Conservation (phyloP, 495 filamentous ascomycete genomes). For the Cercophora scortea region DNA sequence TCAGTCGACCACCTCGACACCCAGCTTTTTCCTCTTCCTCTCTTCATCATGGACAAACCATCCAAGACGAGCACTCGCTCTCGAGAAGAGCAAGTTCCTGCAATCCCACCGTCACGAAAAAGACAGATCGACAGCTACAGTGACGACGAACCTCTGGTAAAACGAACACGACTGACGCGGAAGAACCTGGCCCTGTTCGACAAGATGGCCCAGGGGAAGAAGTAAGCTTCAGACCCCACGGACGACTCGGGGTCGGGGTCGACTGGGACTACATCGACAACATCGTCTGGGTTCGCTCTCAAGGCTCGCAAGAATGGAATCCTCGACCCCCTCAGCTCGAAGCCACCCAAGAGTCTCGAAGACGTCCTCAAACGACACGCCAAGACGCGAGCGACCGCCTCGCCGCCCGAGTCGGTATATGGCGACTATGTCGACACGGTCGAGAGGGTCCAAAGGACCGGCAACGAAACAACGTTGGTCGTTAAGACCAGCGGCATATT, state of each 20-base stretch:
- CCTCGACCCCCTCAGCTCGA: conserved; percentile 13
- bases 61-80: neutral
- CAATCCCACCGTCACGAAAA: neutral
- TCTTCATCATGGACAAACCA: neutral
- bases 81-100: neutral
- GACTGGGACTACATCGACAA: conserved; percentile 18
- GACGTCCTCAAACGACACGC: conserved; percentile 13
- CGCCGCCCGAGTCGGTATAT: conserved; percentile 14
- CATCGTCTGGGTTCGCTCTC: neutral
- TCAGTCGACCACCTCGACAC: neutral
- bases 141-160: neutral
- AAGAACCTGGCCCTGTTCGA: conserved; percentile 18
- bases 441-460: conserved; percentile 6
- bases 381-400: conserved; percentile 13
- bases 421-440: conserved; percentile 11
- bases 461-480: conserved; percentile 17
- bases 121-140: neutral
- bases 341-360: conserved; percentile 16
- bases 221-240: conserved; percentile 8
- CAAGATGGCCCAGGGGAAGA: conserved; percentile 13
- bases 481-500: neutral
- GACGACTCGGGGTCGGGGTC: conserved; percentile 1
- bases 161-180: conserved; percentile 18
- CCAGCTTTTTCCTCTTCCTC: neutral
- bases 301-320: conserved; percentile 18